phyloP scores from a whole-genome alignment of 2,329 filamentous ascomycete genomes.

The Colletotrichum tabaci region DNA sequence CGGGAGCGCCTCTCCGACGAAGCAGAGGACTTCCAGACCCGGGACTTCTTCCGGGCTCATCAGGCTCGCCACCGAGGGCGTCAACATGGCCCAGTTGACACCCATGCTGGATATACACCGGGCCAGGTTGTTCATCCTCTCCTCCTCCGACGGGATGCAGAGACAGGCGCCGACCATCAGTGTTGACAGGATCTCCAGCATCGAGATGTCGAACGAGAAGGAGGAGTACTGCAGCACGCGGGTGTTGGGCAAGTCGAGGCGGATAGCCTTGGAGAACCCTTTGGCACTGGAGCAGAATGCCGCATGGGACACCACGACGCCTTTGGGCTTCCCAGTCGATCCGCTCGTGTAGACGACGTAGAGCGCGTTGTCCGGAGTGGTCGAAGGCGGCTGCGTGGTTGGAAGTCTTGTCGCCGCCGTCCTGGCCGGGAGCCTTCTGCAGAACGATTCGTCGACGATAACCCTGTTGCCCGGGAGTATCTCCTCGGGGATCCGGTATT shows the following conservation, averaged over 20 bases:
- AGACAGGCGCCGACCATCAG: constrained; percentile 54
- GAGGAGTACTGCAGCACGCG: constrained; percentile 57
- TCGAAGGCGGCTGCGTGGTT: no score
- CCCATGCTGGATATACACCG: constrained; percentile 12
- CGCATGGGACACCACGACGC: constrained; percentile 27
- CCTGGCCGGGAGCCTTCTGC: not conserved
- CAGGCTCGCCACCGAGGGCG: constrained; percentile 36
- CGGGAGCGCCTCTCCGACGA: constrained; percentile 39
- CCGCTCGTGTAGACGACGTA: constrained; percentile 34
- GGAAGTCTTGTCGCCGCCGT: no score
- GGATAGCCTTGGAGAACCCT: constrained; percentile 22
- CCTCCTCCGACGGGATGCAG: constrained; percentile 55
- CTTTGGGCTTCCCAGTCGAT: constrained; percentile 36
- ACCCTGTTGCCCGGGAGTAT: not conserved
- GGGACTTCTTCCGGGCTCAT: constrained; percentile 33
- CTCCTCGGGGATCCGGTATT: not conserved
- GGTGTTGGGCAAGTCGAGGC: not conserved
- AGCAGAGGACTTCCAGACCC: constrained; percentile 22
- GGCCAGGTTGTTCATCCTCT: constrained; percentile 51
- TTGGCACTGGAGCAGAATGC: constrained; percentile 19
- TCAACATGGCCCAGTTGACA: constrained; percentile 38
- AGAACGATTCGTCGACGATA: not conserved
- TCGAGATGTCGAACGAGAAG: constrained; percentile 58
- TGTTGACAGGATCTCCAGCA: constrained; percentile 55
- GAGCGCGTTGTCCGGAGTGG: not conserved